phyloP scores from a whole-genome alignment of 345 rosid genomes.

The Lumnitzera littorea region DNA sequence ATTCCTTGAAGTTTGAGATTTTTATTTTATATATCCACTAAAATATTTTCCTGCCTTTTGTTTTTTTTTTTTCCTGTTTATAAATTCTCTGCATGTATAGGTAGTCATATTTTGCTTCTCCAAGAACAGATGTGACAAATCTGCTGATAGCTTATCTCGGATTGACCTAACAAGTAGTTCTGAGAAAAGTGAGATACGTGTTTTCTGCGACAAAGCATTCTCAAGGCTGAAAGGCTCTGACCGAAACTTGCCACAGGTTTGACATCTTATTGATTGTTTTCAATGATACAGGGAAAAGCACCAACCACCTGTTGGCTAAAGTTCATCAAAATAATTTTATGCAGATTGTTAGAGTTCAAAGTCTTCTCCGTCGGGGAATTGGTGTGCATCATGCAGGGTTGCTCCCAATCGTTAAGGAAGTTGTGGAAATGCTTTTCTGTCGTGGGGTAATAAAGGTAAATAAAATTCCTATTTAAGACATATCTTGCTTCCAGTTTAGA shows the following conservation, averaged over 20 bases:
- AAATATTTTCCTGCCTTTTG: too few relatives aligned
- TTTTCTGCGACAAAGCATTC: constrained; percentile 94
- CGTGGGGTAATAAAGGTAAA: constrained; percentile 94
- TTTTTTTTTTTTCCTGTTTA: constrained; percentile 8
- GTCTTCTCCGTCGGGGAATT: constrained; percentile 80
- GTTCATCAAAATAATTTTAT: constrained; percentile 20
- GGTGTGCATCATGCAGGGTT: constrained; percentile 99
- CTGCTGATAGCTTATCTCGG: constrained; percentile 63
- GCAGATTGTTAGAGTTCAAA: constrained; percentile 88
- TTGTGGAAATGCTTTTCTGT: constrained; percentile 97
- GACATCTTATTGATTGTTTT: constrained; percentile 16
- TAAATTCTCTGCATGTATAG: constrained; percentile 27
- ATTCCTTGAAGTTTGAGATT: too few relatives aligned
- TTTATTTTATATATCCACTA: too few relatives aligned
- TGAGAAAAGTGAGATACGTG: constrained; percentile 80
- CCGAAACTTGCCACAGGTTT: constrained; percentile 91
- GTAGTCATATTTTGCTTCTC: constrained; percentile 94
- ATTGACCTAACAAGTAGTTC: constrained; percentile 75
- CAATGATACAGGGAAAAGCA: constrained; percentile 3
- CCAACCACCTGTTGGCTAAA: constrained; percentile 7
- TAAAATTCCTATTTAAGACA: not conserved
- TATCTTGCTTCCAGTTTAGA: too few relatives aligned
- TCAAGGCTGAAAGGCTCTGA: constrained; percentile 95
- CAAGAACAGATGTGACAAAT: constrained; percentile 91
- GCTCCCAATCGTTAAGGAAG: constrained; percentile 99